Percentiles rank a stretch among this genome's conserved stretches.
Conservation (phyloP, 2,329 filamentous ascomycete species). For the Pseudocercospora macadamiae region DNA sequence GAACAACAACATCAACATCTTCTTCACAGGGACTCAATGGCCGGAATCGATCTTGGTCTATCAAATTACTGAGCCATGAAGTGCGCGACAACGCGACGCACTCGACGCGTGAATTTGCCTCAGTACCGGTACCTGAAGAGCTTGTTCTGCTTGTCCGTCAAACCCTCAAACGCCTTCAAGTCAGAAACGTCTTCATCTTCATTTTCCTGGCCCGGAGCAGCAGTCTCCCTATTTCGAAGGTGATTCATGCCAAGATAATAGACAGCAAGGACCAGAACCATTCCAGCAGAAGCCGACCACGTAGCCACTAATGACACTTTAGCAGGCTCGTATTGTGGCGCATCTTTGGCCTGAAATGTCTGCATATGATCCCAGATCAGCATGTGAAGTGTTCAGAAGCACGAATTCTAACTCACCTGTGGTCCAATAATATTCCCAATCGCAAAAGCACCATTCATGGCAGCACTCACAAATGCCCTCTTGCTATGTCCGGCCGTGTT, state of each 20-base stretch:
- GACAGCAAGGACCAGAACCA: constrained; percentile 49
- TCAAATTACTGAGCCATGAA: too few relatives aligned
- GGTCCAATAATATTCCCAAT: constrained; percentile 47
- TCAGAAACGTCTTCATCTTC: not conserved
- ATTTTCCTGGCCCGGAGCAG: too few relatives aligned
- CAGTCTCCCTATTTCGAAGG: not conserved
- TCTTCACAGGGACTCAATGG: too few relatives aligned
- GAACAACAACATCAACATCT: too few relatives aligned
- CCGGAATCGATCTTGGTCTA: too few relatives aligned
- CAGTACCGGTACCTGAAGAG: constrained; percentile 21
- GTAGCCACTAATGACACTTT: constrained; percentile 45
- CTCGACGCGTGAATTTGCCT: too few relatives aligned
- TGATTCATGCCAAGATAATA: constrained; percentile 28
- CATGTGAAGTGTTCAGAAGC: too few relatives aligned
- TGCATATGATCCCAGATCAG: constrained; percentile 17
- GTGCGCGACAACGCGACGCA: too few relatives aligned
- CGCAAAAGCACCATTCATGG: constrained; percentile 37
- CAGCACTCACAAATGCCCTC: constrained; percentile 58
- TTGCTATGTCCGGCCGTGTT: constrained; percentile 75
- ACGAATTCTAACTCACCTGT: not conserved
- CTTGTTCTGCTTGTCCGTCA: constrained; percentile 29
- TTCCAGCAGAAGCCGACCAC: constrained; percentile 35
- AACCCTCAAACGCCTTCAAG: constrained; percentile 18
- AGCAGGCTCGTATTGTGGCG: constrained; percentile 44
- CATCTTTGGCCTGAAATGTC: constrained; percentile 41